Evolutionary conservation across 2,329 filamentous ascomycete genomes (phyloP), one percentile per base, ranked within the genome.

Genomic region (Nigrospora oryzae): DNA sequence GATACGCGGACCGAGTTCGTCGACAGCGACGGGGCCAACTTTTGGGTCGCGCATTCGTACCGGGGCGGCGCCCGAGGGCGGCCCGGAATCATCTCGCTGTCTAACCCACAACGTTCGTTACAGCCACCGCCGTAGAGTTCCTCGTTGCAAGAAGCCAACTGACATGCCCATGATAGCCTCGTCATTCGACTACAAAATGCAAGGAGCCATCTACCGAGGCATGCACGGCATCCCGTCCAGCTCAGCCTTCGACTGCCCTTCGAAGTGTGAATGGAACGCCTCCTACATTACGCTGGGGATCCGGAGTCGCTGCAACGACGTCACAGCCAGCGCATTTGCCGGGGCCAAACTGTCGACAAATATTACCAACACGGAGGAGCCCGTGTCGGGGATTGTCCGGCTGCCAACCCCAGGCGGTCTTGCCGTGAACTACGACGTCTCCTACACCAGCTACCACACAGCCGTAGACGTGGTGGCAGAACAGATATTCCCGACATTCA

Each of bases 221-320:
- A 16, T 54, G n/a, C 53, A 43, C 41, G 40, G 46, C 17, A 41
- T 51, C 10, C 45, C 19, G 2, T 36, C 46, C 1, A 32, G 47
- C 3, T 14, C 36, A 3, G 39, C 38, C 11, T 51, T 53, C 46
- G 45, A 50, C 43, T 54, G 52, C 32, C n/a, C 41, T 6, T 32
- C 49, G 2, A 48, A 38, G 8, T 54, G 52, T 28, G 31, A 19
- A n/a, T 54, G 52, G 52, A 44, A 46, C 13, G 42, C 36, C 12
- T 39, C 45, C 2, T 50, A 46, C 36, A 23, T 44, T n/a, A 49
- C 52, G 3, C 49, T 54, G 11, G 52, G 51, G 12, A 50, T 53
- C 42, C 13, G 40, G 1, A 46, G 40, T 36, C 38, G 39, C 5
- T 54, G 52, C 41, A 31, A 39, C n/a, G 45, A 54, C 35, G 52